Percentiles rank a stretch among this genome's conserved stretches.
Evolutionary conservation across 2,329 filamentous ascomycete species (phyloP).

Genomic region (Neonectria punicea): DNA sequence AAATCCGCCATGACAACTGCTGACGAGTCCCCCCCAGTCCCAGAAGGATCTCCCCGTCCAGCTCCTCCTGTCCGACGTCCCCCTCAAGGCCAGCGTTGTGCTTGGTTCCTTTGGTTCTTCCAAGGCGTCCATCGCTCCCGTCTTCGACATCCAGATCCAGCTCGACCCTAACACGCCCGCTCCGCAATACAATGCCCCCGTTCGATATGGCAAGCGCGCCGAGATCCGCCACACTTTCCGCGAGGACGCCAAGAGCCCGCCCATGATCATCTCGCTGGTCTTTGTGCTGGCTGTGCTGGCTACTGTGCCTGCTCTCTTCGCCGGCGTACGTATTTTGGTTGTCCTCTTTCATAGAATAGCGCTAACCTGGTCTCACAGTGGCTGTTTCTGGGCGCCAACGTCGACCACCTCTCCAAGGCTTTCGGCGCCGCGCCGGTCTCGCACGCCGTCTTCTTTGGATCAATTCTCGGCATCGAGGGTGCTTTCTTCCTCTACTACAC

Average conservation of each 20-base stretch:
- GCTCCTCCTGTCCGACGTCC: constrained; percentile 73
- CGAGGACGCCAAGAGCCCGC: constrained; percentile 80
- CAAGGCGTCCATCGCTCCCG: constrained; percentile 71
- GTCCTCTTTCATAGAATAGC: not conserved
- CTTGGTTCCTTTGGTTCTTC: constrained; percentile 87
- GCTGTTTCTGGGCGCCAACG: constrained; percentile 83
- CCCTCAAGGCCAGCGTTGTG: constrained; percentile 82
- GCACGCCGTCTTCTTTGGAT: constrained; percentile 86
- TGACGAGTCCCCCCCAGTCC: constrained; percentile 64
- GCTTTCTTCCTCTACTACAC: constrained; percentile 97
- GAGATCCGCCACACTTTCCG: constrained; percentile 95
- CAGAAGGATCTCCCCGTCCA: constrained; percentile 90
- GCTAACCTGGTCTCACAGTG: constrained; percentile 65
- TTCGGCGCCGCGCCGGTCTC: constrained; percentile 80
- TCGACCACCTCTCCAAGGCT: constrained; percentile 80
- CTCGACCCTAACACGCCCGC: constrained; percentile 70
- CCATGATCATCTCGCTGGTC: constrained; percentile 79
- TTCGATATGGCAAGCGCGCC: constrained; percentile 84
- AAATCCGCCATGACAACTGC: constrained; percentile 20
- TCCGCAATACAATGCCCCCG: constrained; percentile 70
- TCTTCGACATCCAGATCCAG: constrained; percentile 78
- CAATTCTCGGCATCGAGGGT: constrained; percentile 86
- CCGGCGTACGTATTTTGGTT: constrained; percentile 64
- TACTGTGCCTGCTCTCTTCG: constrained; percentile 78
- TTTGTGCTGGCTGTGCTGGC: constrained; percentile 80